These are phyloP conservation scores for Colletotrichum sp. DNA, from an alignment of 2,329 filamentous ascomycete species.

Conservation along the genomic window DNA sequence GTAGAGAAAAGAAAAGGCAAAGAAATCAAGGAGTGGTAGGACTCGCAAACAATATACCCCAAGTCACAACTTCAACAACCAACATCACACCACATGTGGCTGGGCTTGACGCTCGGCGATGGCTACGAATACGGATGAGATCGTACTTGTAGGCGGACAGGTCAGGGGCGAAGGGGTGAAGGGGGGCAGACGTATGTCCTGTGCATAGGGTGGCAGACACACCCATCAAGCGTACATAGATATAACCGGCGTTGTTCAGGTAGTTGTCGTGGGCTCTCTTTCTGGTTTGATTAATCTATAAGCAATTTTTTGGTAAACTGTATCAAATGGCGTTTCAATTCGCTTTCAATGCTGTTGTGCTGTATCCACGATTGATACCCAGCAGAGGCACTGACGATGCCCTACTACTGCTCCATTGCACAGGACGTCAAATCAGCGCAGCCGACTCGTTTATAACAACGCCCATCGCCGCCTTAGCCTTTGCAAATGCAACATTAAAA, in stretches of 20 bases:
- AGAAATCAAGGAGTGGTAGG: not conserved
- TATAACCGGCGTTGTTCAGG: not conserved
- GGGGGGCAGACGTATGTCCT: not conserved
- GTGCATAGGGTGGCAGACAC: not conserved
- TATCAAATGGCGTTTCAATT: not conserved
- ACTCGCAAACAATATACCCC: constrained; percentile 16
- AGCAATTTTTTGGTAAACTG: not conserved
- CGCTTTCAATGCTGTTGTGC: not conserved
- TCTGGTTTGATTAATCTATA: not conserved
- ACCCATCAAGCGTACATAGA: not conserved
- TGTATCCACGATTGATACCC: not conserved
- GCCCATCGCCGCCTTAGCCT: not conserved
- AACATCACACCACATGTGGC: not conserved
- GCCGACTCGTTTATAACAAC: not conserved
- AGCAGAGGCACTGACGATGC: not conserved
- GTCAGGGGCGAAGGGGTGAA: not conserved
- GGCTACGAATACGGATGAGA: not conserved
- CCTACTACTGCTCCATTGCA: not conserved
- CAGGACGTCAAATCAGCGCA: not conserved
- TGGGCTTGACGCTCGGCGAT: not conserved
- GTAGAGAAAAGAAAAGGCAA: not conserved
- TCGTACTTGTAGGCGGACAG: not conserved
- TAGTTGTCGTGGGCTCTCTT: not conserved
- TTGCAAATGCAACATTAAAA: constrained; percentile 10
- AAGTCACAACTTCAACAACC: constrained; percentile 2